Evolutionary conservation across 1,139 yeast genomes (phyloP), one percentile per base, ranked within the genome.

Genomic region (Trichomonascaceae sp.): DNA sequence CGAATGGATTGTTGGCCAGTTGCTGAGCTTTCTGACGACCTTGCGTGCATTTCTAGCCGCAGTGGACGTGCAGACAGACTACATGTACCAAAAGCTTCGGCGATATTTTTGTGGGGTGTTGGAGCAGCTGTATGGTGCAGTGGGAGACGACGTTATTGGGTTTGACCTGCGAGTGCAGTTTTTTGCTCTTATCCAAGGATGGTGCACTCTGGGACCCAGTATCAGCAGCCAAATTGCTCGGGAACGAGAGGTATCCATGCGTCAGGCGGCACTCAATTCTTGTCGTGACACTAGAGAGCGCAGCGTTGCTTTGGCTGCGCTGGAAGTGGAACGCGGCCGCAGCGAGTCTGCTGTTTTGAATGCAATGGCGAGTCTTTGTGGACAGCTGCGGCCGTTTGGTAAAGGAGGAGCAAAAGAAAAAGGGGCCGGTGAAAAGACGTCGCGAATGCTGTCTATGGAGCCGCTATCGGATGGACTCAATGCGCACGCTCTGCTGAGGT

Each of bases 191-290:
- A 62, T 89, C 40, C 85, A 80, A 44, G 94, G 82, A 50, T 92
- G 99, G 99, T 84, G 95, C 56, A 93, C 93, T 0, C 74, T 72
- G 52, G 97, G 97, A 1, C 77, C 71, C 34, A 26, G 22, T 23
- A 29, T 28, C 28, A 64, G 73, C 25, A 65, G 71, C 16, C 59
- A 64, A 1, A 51, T 76, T 3, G 70, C 84, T 4, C 73, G 72
- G 28, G 81, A 77, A 27, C 63, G 96, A 32, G 87, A 84, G 45
- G 56, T 59, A 4, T 53, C 60, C 1, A 85, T 87, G 81, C 43
- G 52, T 27, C 44, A 52, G 5, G 28, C 43, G 5, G 51, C 50
- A 3, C 33, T 50, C 17, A 42, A 45, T 1, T 34, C 42, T 4
- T 41, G 48, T 4, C 47, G 47, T 17, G 59, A 58, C 16, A 37